phyloP scores from a whole-genome alignment of 352 stramenopile genomes.

The Pythium graminicola region DNA sequence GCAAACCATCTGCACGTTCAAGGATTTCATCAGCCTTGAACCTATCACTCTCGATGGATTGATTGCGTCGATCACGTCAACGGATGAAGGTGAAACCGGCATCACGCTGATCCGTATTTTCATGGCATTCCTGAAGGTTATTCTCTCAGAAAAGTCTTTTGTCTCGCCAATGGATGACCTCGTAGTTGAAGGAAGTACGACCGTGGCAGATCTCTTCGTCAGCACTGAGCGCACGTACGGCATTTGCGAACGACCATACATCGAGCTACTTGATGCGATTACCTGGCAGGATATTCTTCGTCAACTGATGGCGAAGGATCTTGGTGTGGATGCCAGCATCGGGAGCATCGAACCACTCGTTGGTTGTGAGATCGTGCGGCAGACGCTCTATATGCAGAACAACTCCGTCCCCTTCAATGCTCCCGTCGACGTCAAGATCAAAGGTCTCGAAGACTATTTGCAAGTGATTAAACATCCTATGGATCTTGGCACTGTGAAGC shows the following conservation, averaged over 20 bases:
- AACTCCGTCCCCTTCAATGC: conserved; percentile 75
- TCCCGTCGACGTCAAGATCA: conserved; percentile 69
- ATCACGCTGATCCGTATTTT: conserved; percentile 60
- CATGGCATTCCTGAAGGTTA: conserved; percentile 59
- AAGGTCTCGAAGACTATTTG: conserved; percentile 83
- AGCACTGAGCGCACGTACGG: conserved; percentile 69
- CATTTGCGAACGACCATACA: conserved; percentile 56
- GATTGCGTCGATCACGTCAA: conserved; percentile 40
- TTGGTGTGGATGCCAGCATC: conserved; percentile 67
- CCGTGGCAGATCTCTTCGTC: conserved; percentile 70
- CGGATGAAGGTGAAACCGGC: conserved; percentile 32
- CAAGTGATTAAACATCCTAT: conserved; percentile 86
- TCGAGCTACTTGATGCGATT: conserved; percentile 71
- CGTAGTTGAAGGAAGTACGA: conserved; percentile 74
- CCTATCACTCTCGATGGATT: conserved; percentile 58
- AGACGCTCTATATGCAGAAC: conserved; percentile 79
- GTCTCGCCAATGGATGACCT: conserved; percentile 69
- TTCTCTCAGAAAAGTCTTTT: conserved; percentile 75
- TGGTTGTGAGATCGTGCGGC: conserved; percentile 70
- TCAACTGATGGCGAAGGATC: conserved; percentile 74
- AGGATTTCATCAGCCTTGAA: conserved; percentile 55
- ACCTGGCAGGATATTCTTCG: conserved; percentile 83
- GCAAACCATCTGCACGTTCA: conserved; percentile 74
- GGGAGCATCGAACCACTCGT: conserved; percentile 66
- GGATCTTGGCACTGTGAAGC: conserved; percentile 87